Evolutionary conservation across 2,329 filamentous ascomycete genomes (phyloP).

Genomic region (Keithomyces neogunnii): DNA sequence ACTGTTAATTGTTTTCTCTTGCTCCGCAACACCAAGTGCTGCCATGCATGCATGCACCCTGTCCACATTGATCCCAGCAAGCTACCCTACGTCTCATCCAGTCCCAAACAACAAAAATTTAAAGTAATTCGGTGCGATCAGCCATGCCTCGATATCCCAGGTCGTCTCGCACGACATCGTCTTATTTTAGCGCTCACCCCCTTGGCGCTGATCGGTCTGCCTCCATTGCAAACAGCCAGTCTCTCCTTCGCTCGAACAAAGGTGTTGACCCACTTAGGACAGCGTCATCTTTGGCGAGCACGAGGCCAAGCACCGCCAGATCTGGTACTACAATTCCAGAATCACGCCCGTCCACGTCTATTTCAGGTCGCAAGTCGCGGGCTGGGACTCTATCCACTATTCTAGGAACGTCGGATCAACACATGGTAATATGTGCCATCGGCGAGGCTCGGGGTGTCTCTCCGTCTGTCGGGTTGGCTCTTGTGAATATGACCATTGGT

Average conservation of each 20-base stretch:
- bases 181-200: neutral
- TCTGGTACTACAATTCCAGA: neutral
- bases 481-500: constrained; percentile 77
- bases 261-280: constrained; percentile 3
- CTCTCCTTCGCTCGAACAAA: neutral
- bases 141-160: neutral
- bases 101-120: too few species aligned
- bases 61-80: too few species aligned
- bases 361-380: constrained; percentile 37
- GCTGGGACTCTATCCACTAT: constrained; percentile 26
- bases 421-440: constrained; percentile 80
- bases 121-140: too few species aligned
- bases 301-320: constrained; percentile 8
- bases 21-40: too few species aligned
- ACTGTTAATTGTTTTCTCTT: too few species aligned
- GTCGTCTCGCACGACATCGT: neutral
- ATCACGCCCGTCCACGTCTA: constrained; percentile 24
- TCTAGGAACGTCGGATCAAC: constrained; percentile 40
- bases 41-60: too few species aligned
- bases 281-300: constrained; percentile 10
- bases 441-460: constrained; percentile 82
- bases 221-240: neutral
- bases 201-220: neutral
- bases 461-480: constrained; percentile 75
- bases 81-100: too few species aligned